Base-by-base conservation (phyloP, 495 filamentous ascomycete genomes). In the Xylaria flabelliformis region DNA sequence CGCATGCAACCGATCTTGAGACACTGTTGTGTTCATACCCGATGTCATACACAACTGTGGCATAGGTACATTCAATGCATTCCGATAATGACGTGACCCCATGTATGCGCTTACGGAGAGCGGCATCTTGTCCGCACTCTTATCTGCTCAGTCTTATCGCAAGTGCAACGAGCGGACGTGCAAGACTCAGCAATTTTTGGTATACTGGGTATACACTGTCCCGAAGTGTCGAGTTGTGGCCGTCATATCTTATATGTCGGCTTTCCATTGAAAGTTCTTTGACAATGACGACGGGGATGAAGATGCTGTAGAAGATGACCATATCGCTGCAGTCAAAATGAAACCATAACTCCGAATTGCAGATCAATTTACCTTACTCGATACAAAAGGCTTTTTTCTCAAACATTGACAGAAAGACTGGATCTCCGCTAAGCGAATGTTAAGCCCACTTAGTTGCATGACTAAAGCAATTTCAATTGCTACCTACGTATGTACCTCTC, bases 31-130 rank as follows among this genome's bases (percentile, higher is more conserved):
- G 36, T 8, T 39, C 36, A 39, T 39, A 39, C 4, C 44, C 21
- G 62, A 64, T 64, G 62, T 42, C 39, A 26, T 48, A 56, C 48
- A n/a, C 39, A 39, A 15, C 36, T 24, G 24, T 63, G 59, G 59
- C 19, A 39, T 63, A n/a, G n/a, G n/a, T n/a, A 26, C 39, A 10
- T 42, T 42, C 39, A 42, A 42, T 42, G 39, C 39, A 42, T 42
- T 42, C 39, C 39, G 42, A 17, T 46, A 46, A 19, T 48, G 15
- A 48, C 44, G 17, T 19, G 15, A 12, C 41, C 41, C n/a, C 8
- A 17, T 13, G 61, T 44, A 19, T 44, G 61, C 41, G 41, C 41
- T 29, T 29, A 29, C 62, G 41, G 62, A 64, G 62, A 64, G 62
- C 62, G 34, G 62, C 41, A 2, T 48, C n/a, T 56, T 8, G 53